Base-by-base conservation (phyloP, 306 rosid genomes). In the Benincasa hispida region DNA sequence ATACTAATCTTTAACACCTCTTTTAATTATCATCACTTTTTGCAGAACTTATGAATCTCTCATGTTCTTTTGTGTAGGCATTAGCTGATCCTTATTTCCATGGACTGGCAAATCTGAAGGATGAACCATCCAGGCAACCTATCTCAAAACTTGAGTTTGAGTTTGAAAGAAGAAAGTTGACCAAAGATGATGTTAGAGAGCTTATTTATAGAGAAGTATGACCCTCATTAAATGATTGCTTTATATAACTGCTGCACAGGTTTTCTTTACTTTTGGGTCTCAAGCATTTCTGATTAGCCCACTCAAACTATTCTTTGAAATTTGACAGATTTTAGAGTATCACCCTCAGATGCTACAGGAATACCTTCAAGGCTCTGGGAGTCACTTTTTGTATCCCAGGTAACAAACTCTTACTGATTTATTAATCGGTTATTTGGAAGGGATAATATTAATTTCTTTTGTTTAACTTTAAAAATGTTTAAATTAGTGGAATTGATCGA, bases 351-450 rank as follows among this genome's bases (percentile, higher is more conserved):
- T 89, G 91, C 81, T 89, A 63, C 83, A 77, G 35, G 93, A 87
- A 79, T 82, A 89, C 80, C 82, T 87, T 41, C 76, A 84, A 58
- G 91, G 91, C 66, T 80, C 81, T 25, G 89, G 84, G 25, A 66
- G 78, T 79, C 79, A 81, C 78, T 89, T 87, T 83, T 75, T 89
- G 87, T 89, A 89, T 87, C 91, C 93, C 69, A 89, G 93, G 93
- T 89, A 67, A 70, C 84, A 37, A 58, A 76, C 37, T 19, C 48
- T 14, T 12, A 62, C 22, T 41, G 77, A 8, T 70, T 70, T 70
- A 70, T 47, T 8, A 42, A 47, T 45, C 7, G 13, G 15, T 70
- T 70, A 15, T 70, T 42, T 8, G 35, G 19, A 45, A 45, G 56
- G 47, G 56, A 25, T 14, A 1, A 45, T 69, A 67, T 22, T 74